Evolutionary conservation across 768 basidiomycete species (phyloP).

Genomic region (Ramaria rubella): DNA sequence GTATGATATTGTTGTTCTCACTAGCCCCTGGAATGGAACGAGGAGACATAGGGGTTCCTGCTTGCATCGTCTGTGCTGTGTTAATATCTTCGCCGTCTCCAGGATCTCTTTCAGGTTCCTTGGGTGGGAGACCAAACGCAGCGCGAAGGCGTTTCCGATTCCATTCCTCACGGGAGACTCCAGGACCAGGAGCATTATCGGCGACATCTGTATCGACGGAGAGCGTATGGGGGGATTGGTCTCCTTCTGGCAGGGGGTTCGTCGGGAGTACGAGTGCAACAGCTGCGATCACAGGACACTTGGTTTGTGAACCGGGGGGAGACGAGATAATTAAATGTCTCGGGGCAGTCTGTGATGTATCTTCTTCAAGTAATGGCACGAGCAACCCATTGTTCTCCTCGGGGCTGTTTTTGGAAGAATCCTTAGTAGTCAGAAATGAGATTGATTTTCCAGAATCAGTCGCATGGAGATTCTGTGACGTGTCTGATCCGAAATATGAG

Average conservation of each 20-base stretch:
- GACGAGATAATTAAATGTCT: too few relatives aligned
- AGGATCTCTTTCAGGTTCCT: not conserved
- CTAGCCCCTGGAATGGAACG: not conserved
- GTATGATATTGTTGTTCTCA: not conserved
- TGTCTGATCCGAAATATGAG: too few relatives aligned
- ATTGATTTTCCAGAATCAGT: too few relatives aligned
- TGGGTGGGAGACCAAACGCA: not conserved
- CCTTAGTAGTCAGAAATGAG: too few relatives aligned
- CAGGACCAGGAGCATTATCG: not conserved
- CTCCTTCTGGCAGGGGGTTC: not conserved
- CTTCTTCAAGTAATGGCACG: not conserved
- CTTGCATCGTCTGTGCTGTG: too few relatives aligned
- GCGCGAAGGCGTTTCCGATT: not conserved
- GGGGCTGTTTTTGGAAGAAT: too few relatives aligned
- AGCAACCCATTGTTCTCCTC: constrained; percentile 2
- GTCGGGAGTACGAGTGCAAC: not conserved
- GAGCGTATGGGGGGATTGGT: not conserved
- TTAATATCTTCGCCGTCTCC: too few relatives aligned
- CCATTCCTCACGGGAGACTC: not conserved
- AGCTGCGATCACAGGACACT: not conserved
- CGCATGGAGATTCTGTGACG: too few relatives aligned
- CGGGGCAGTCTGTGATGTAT: not conserved
- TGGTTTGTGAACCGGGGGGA: too few relatives aligned
- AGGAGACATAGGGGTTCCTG: too few relatives aligned
- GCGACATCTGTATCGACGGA: not conserved